A percentile compares a stretch with the other conserved stretches of the same genome.
Conservation (phyloP, 805 yeast genomes). For the Barnettozyma salicaria region DNA sequence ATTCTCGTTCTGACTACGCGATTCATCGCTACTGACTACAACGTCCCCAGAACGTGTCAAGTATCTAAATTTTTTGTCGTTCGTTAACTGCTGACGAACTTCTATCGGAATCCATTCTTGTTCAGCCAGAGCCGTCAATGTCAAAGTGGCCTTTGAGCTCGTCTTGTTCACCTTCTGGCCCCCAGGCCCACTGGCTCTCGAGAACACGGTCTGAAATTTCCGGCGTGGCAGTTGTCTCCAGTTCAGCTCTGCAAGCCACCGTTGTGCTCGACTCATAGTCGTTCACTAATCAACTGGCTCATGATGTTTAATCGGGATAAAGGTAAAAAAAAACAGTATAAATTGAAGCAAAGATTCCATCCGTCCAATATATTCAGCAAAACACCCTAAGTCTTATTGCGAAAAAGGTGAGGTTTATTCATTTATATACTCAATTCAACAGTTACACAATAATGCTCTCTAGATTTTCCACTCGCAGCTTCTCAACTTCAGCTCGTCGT, state of each 20-base stretch:
- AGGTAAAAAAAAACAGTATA: no score
- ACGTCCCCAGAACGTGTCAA: conserved; percentile 47
- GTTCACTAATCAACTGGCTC: conserved; percentile 3
- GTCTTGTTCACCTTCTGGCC: conserved; percentile 82
- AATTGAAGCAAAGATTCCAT: neutral
- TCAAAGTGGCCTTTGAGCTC: conserved; percentile 58
- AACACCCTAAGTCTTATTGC: neutral
- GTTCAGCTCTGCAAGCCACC: conserved; percentile 37
- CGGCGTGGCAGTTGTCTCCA: neutral
- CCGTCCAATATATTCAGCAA: no score
- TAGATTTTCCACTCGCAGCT: conserved; percentile 21
- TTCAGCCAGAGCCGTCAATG: conserved; percentile 39
- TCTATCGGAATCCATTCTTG: conserved; percentile 57
- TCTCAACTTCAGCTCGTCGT: conserved; percentile 23
- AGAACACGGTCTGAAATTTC: conserved; percentile 40
- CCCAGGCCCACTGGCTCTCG: conserved; percentile 77
- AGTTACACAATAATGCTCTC: conserved; percentile 9
- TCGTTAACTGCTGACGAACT: conserved; percentile 38
- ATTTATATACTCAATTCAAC: conserved; percentile 4
- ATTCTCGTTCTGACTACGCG: conserved; percentile 55
- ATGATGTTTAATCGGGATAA: neutral
- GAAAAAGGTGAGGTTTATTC: no score
- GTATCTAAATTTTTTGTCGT: conserved; percentile 39
- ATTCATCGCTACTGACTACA: conserved; percentile 53
- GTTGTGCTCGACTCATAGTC: conserved; percentile 25